These are phyloP conservation scores for Paramecium octaurelia DNA, from an alignment of 73 alveolate species.

Conservation along the genomic window DNA sequence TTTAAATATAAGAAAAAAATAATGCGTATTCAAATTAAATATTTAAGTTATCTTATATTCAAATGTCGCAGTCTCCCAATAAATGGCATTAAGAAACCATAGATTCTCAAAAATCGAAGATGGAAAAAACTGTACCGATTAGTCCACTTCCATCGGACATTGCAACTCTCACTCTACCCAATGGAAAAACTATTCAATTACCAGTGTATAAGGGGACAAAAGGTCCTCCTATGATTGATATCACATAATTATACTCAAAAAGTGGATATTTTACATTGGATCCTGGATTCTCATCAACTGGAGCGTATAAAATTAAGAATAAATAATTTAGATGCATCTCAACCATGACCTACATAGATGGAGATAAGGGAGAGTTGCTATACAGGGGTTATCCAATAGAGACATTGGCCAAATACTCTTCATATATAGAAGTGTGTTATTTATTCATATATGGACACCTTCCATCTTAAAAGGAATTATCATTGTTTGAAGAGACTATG, in stretches of 20 bases:
- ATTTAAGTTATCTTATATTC: background rate
- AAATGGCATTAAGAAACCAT: background rate
- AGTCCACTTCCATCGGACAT: background rate
- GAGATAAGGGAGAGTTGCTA: constrained; percentile 80
- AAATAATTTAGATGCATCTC: constrained; percentile 68
- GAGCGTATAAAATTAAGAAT: constrained; percentile 44
- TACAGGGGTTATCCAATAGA: constrained; percentile 89
- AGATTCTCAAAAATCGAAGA: constrained; percentile 24
- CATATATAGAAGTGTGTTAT: constrained; percentile 85
- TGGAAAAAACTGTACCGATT: constrained; percentile 24
- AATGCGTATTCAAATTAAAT: background rate
- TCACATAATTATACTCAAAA: constrained; percentile 67
- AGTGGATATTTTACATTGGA: constrained; percentile 80
- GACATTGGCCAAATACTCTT: constrained; percentile 77
- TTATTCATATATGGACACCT: constrained; percentile 85
- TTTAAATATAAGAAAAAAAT: background rate
- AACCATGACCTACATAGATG: constrained; percentile 86
- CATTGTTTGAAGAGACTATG: constrained; percentile 74
- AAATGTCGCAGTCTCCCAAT: constrained; percentile 15
- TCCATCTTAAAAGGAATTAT: constrained; percentile 72
- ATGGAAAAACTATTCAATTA: constrained; percentile 73
- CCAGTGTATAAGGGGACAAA: constrained; percentile 70
- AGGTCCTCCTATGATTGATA: constrained; percentile 84
- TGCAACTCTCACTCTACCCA: constrained; percentile 69
- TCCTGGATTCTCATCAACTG: constrained; percentile 88